A percentile compares a stretch with the other conserved stretches of the same genome.
phyloP scores from a whole-genome alignment of 208 protist species.

The Naegleria fowleri region DNA sequence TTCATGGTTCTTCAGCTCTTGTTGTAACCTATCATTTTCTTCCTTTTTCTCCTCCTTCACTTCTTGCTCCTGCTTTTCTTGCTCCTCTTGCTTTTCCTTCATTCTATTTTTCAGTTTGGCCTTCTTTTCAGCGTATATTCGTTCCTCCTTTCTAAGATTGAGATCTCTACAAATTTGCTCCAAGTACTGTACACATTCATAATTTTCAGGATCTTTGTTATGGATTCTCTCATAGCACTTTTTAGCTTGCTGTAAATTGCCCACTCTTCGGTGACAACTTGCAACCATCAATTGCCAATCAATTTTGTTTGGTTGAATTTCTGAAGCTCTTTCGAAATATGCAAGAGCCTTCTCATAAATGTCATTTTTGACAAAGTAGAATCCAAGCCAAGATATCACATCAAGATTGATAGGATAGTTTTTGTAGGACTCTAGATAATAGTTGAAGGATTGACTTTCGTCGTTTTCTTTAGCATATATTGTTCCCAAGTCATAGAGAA shows the following conservation, averaged over 20 bases:
- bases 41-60: not conserved
- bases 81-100: not conserved
- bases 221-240: slow-evolving; percentile 82
- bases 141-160: slow-evolving; percentile 65
- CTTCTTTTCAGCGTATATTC: not conserved
- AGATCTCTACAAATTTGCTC: slow-evolving; percentile 83
- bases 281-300: slow-evolving; percentile 93
- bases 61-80: not conserved
- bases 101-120: slow-evolving; percentile 1
- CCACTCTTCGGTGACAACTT: slow-evolving; percentile 84
- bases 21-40: not conserved
- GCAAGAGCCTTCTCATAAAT: slow-evolving; percentile 91
- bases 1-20: not conserved
- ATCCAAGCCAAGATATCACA: slow-evolving; percentile 92
- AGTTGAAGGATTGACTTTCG: slow-evolving; percentile 83
- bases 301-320: slow-evolving; percentile 88
- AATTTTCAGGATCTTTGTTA: slow-evolving; percentile 79
- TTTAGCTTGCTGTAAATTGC: slow-evolving; percentile 79
- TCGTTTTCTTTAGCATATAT: slow-evolving; percentile 81
- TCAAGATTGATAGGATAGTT: slow-evolving; percentile 94
- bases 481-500: slow-evolving; percentile 79
- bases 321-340: slow-evolving; percentile 90
- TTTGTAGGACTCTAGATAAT: slow-evolving; percentile 88
- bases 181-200: slow-evolving; percentile 87
- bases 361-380: slow-evolving; percentile 92